Percentiles rank a stretch among this genome's conserved stretches.
These are phyloP conservation scores for Lolium multiflorum DNA, from an alignment of 176 grass and related monocot genomes.

Conservation along the genomic window DNA sequence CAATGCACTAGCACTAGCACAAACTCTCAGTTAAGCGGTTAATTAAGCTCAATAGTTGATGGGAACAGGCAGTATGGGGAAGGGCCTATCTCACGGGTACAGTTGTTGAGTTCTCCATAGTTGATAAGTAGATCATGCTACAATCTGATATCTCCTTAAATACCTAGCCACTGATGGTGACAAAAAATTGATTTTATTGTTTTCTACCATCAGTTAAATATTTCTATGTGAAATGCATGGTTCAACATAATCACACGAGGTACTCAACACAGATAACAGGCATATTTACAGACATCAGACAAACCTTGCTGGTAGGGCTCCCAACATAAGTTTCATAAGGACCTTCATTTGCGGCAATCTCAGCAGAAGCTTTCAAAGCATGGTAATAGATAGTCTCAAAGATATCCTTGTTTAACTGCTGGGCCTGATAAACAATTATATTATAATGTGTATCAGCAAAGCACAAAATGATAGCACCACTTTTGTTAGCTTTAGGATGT, in stretches of 20 bases:
- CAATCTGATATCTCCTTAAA: not conserved
- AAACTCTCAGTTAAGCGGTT: too few relatives aligned
- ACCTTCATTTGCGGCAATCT: conserved; percentile 64
- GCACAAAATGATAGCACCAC: not conserved
- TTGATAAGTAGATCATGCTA: not conserved
- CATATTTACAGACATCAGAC: conserved; percentile 7
- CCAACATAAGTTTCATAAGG: conserved; percentile 75
- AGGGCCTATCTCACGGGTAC: too few relatives aligned
- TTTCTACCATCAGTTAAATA: not conserved
- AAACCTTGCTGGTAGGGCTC: conserved; percentile 74
- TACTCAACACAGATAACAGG: not conserved
- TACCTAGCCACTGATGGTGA: not conserved
- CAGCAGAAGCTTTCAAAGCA: conserved; percentile 72
- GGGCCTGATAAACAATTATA: not conserved
- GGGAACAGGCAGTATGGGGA: too few relatives aligned
- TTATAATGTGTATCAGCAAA: not conserved
- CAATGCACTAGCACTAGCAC: not conserved
- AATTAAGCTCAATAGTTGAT: too few relatives aligned
- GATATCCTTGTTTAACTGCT: conserved; percentile 57
- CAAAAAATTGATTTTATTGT: not conserved
- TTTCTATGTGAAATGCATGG: not conserved
- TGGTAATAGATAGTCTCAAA: conserved; percentile 83
- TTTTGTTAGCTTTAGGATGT: not conserved
- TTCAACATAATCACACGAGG: not conserved
- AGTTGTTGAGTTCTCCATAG: not conserved